A percentile compares a stretch with the other conserved stretches of the same genome.
Evolutionary conservation across 495 filamentous ascomycete species (phyloP).

Genomic region (Neurospora sp.): DNA sequence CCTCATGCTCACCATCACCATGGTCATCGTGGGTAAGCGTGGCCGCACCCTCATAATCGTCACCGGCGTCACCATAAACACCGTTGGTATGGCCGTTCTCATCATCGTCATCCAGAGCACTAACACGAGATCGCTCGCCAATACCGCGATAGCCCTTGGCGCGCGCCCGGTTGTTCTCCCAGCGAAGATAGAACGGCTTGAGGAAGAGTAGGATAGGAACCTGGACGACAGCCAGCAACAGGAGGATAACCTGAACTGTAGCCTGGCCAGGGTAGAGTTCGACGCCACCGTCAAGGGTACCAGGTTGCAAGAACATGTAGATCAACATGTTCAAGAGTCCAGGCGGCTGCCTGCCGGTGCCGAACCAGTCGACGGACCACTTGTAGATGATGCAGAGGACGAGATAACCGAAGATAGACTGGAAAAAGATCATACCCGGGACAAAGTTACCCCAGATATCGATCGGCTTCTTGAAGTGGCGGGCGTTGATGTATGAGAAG

Average conservation of each 20-base stretch:
- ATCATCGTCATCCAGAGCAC: slow-evolving; percentile 78
- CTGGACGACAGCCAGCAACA: slow-evolving; percentile 76
- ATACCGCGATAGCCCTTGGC: slow-evolving; percentile 86
- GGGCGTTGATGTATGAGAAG: slow-evolving; percentile 85
- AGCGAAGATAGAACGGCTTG: slow-evolving; percentile 88
- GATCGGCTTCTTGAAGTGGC: slow-evolving; percentile 85
- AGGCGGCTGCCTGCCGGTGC: slow-evolving; percentile 55
- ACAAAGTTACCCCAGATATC: slow-evolving; percentile 97
- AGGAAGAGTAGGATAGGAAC: slow-evolving; percentile 88
- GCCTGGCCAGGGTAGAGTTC: slow-evolving; percentile 70
- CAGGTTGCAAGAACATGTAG: slow-evolving; percentile 95
- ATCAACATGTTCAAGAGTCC: slow-evolving; percentile 97
- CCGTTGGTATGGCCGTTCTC: slow-evolving; percentile 39
- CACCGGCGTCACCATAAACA: slow-evolving; percentile 65
- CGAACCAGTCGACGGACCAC: slow-evolving; percentile 85
- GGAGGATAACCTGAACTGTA: slow-evolving; percentile 60
- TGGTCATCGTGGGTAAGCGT: slow-evolving; percentile 79
- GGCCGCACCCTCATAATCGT: slow-evolving; percentile 69
- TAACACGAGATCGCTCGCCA: slow-evolving; percentile 76
- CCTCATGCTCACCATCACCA: slow-evolving; percentile 71
- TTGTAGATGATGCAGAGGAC: slow-evolving; percentile 93
- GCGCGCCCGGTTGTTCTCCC: slow-evolving; percentile 83
- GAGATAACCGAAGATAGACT: slow-evolving; percentile 96
- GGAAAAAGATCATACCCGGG: slow-evolving; percentile 98
- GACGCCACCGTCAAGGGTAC: slow-evolving; percentile 51